Evolutionary conservation across 371 early-diverging fungal genomes (phyloP).

Genomic region (Mucor mucedo): DNA sequence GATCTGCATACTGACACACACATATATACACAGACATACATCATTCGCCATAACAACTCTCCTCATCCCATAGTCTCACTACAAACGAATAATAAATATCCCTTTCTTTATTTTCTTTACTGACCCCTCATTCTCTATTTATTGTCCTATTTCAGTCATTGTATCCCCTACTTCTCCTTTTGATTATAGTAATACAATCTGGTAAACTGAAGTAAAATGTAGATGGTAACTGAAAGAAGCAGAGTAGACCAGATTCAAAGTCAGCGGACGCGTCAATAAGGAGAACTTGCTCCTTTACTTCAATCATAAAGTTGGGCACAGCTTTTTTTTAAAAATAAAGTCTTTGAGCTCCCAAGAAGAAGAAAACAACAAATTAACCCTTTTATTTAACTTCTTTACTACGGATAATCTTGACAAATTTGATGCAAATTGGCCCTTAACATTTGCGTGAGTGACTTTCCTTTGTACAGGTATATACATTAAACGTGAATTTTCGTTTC

Average conservation of each 20-base stretch:
- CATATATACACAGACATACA: slow-evolving; percentile 4
- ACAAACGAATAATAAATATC: not conserved
- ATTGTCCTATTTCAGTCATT: not conserved
- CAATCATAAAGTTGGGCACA: not conserved
- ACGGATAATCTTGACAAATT: not conserved
- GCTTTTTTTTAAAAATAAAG: not conserved
- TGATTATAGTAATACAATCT: not conserved
- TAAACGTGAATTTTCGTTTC: too few species aligned
- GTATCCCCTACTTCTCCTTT: not conserved
- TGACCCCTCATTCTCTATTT: not conserved
- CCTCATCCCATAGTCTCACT: not conserved
- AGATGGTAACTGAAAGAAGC: slow-evolving; percentile 3
- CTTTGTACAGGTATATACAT: too few species aligned
- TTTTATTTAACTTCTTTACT: not conserved
- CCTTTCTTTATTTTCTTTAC: not conserved
- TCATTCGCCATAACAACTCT: not conserved
- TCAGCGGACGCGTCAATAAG: not conserved
- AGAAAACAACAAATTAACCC: slow-evolving; percentile 1
- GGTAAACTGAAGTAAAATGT: not conserved
- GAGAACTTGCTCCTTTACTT: slow-evolving; percentile 6
- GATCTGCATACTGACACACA: slow-evolving; percentile 20
- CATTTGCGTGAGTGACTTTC: too few species aligned
- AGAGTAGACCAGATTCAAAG: slow-evolving; percentile 4
- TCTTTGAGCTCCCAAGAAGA: not conserved
- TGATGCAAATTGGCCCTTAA: not conserved